These are phyloP conservation scores for Nicotiana sylvestris DNA, from an alignment of 257 asterid species.

Conservation along the genomic window DNA sequence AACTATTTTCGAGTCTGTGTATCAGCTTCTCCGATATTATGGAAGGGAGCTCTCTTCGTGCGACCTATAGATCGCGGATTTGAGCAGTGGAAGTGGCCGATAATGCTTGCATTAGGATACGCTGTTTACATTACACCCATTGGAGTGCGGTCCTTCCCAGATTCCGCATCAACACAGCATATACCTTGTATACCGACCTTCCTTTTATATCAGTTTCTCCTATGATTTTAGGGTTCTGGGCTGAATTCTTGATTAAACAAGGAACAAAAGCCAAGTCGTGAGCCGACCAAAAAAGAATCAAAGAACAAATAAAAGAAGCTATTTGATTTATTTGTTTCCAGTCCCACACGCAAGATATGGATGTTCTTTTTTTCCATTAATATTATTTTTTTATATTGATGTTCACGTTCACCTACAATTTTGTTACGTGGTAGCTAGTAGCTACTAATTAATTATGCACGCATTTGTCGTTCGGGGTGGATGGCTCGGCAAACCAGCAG, in stretches of 20 bases:
- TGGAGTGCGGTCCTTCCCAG: too few species aligned
- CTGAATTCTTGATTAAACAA: background rate
- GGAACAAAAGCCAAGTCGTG: background rate
- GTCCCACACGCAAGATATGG: background rate
- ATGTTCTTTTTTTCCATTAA: background rate
- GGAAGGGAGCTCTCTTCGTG: too few species aligned
- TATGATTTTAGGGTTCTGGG: background rate
- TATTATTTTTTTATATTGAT: too few species aligned
- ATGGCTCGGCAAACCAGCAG: background rate
- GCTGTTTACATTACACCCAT: too few species aligned
- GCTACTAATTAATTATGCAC: background rate
- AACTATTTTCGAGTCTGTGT: too few species aligned
- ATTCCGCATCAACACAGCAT: too few species aligned
- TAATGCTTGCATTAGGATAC: too few species aligned
- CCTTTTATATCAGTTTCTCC: too few species aligned
- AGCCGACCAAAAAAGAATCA: background rate
- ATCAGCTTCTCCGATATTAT: too few species aligned
- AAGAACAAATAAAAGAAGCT: background rate
- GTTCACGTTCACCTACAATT: background rate
- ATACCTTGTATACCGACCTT: too few species aligned
- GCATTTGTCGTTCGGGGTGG: background rate
- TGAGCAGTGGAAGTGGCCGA: accelerated
- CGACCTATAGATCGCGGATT: too few species aligned
- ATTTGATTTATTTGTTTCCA: background rate
- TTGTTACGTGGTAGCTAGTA: background rate